Evolutionary conservation across 164 flowering plant species (phyloP), one percentile per base, ranked within the genome.

Genomic region (Echeveria elegans): DNA sequence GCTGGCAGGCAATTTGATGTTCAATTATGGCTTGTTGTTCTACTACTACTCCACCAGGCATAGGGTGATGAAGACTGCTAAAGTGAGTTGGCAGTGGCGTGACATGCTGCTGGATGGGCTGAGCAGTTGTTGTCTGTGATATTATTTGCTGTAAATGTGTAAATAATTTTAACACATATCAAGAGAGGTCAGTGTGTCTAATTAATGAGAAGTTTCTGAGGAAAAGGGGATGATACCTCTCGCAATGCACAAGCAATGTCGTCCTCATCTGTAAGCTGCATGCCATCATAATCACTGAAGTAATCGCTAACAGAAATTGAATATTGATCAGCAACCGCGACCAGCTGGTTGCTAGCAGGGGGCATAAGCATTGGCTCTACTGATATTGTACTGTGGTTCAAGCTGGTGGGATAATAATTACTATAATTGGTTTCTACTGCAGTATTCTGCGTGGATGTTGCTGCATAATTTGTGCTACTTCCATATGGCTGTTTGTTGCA

Each of bases 211-310:
- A 38, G 12, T 38, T 15, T 5, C 14, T 12, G 32, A 56, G 12
- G 19, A 28, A 26, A 19, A 9, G 18, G 14, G 47, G 3, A 43
- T 12, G 30, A 28, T 56, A 56, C 61, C 61, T 56, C 32, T 56
- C 32, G 14, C 61, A 56, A 14, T 56, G 61, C 61, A 8, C 61
- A 26, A 28, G 31, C 61, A 56, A 26, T 56, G 32, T 28, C 26
- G 16, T 56, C 61, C 61, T 56, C 58, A 23, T 52, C 61, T 28
- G 61, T 28, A 5, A 56, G 61, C 32, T 56, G 61, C 61, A 56
- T 56, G 12, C 14, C 32, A 4, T 56, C 32, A 26, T 26, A 28
- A 14, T 56, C 61, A 19, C 14, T 12, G 7, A 56, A 28, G 31
- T 56, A 56, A 11, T 56, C 61, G 28, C 6, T 56, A 32, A 56